Conservation (phyloP, 345 rosid species). For the Citrus medica region DNA sequence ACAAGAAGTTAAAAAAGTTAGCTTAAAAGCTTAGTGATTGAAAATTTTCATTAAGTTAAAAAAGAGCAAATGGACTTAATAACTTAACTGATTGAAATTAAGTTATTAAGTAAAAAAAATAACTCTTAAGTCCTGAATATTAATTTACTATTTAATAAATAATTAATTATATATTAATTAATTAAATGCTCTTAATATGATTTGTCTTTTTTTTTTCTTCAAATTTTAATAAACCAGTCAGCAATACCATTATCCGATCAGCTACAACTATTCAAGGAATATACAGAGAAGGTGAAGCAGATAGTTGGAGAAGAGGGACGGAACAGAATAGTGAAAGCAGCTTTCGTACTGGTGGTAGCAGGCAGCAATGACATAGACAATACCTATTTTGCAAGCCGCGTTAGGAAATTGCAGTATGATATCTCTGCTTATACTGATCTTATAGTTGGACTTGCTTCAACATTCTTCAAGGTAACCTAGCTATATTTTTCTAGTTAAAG, state of each 20-base stretch:
- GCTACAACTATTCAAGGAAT: conserved; percentile 37
- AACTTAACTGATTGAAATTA: too few species aligned
- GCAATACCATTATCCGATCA: conserved; percentile 41
- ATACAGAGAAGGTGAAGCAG: conserved; percentile 30
- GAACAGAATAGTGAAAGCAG: conserved; percentile 26
- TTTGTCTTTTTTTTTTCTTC: too few species aligned
- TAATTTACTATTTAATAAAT: too few species aligned
- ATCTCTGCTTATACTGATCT: conserved; percentile 35
- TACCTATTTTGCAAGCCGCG: conserved; percentile 32
- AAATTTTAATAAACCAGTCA: conserved; percentile 16
- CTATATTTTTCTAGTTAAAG: too few species aligned
- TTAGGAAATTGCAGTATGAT: conserved; percentile 28
- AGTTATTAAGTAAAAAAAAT: too few species aligned
- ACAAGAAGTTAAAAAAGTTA: too few species aligned
- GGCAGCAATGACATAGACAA: conserved; percentile 56
- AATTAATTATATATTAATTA: too few species aligned
- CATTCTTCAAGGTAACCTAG: conserved; percentile 34
- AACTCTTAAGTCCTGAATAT: too few species aligned
- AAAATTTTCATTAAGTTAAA: too few species aligned
- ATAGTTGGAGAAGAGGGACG: conserved; percentile 36
- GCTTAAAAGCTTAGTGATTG: too few species aligned
- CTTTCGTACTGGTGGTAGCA: conserved; percentile 32
- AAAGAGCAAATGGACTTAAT: too few species aligned
- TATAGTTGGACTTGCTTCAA: conserved; percentile 26
- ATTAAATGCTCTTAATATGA: too few species aligned